phyloP scores from a whole-genome alignment of 805 yeast species.

The Yamadazyma endophytica region DNA sequence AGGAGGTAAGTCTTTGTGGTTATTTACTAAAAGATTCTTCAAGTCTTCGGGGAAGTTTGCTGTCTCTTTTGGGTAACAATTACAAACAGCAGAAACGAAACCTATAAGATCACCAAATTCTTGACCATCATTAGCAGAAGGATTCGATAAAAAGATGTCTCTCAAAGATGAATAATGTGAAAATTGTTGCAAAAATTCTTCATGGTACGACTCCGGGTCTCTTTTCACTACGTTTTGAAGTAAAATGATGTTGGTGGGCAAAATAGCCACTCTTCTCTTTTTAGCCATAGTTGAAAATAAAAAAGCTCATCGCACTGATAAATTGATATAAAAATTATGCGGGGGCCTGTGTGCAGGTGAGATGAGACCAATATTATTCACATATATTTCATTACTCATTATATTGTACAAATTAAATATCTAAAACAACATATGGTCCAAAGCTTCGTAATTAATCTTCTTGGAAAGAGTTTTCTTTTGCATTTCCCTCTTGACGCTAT shows the following conservation, averaged over 20 bases:
- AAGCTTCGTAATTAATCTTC: constrained; percentile 85
- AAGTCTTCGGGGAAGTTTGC: constrained; percentile 79
- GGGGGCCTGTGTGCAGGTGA: too few relatives aligned
- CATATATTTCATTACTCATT: too few relatives aligned
- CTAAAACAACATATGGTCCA: constrained; percentile 47
- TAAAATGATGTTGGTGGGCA: constrained; percentile 88
- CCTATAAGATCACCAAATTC: constrained; percentile 81
- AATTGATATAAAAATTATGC: too few relatives aligned
- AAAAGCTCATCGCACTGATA: background rate
- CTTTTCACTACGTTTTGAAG: constrained; percentile 89
- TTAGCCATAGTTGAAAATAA: constrained; percentile 59
- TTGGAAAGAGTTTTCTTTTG: constrained; percentile 74
- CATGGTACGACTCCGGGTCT: constrained; percentile 91
- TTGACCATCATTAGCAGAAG: constrained; percentile 49
- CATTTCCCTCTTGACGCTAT: constrained; percentile 73
- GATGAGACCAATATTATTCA: too few relatives aligned
- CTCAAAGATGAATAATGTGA: constrained; percentile 88
- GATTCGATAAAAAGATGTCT: constrained; percentile 79
- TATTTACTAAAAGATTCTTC: constrained; percentile 59
- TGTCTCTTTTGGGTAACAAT: constrained; percentile 87
- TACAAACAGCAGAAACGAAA: constrained; percentile 87
- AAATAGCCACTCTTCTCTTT: constrained; percentile 84
- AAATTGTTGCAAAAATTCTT: constrained; percentile 89
- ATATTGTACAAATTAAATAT: too few relatives aligned
- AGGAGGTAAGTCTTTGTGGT: constrained; percentile 79